phyloP scores from a whole-genome alignment of 164 flowering plant species.

The Sextonia rubra region DNA sequence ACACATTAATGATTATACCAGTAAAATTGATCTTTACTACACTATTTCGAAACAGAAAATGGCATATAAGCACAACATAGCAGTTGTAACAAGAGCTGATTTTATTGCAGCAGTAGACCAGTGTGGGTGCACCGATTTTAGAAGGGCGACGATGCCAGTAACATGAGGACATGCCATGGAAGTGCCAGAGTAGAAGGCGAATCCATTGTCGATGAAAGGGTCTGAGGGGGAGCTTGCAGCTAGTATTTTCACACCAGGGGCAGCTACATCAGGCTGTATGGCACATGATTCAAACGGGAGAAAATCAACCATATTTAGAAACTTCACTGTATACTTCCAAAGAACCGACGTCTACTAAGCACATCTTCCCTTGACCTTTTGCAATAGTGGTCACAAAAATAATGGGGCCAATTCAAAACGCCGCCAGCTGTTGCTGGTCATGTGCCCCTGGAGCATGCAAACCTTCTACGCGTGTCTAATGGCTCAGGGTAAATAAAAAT shows the following conservation, averaged over 20 bases:
- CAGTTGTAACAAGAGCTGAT: conserved; percentile 52
- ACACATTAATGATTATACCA: neutral
- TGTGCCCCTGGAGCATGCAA: too few relatives aligned
- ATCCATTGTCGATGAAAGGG: conserved; percentile 4
- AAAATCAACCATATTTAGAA: neutral
- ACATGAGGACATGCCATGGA: conserved; percentile 52
- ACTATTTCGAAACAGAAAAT: too few relatives aligned
- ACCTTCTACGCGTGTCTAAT: too few relatives aligned
- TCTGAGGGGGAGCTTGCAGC: conserved; percentile 32
- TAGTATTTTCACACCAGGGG: conserved; percentile 45
- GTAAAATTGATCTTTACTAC: too few relatives aligned
- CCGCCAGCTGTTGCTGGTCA: too few relatives aligned
- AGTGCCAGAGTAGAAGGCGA: conserved; percentile 33
- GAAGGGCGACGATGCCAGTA: conserved; percentile 42
- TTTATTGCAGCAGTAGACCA: conserved; percentile 53
- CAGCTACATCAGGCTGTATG: conserved; percentile 49
- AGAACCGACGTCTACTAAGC: too few relatives aligned
- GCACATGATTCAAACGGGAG: neutral
- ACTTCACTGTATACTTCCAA: too few relatives aligned
- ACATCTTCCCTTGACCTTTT: too few relatives aligned
- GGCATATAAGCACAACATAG: conserved; percentile 10
- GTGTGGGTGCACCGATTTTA: conserved; percentile 33
- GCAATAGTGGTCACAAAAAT: too few relatives aligned
- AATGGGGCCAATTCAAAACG: too few relatives aligned
- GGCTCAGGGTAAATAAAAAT: too few relatives aligned